Conservation (phyloP, 352 stramenopile species). For the Thalassiosira mediterranea region DNA sequence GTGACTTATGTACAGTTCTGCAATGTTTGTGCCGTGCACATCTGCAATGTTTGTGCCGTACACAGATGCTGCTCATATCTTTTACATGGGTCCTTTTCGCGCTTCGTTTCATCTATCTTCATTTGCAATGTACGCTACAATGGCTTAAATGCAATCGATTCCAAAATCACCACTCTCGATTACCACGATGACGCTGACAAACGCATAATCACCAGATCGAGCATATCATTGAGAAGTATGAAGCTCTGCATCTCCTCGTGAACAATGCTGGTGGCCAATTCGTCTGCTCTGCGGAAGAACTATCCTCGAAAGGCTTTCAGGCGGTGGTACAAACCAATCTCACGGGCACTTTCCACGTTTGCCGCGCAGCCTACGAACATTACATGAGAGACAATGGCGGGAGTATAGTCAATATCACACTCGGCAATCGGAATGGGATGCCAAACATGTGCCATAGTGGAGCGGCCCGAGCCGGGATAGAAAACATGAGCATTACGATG, state of each 20-base stretch:
- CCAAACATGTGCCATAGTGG: conserved; percentile 89
- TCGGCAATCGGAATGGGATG: conserved; percentile 93
- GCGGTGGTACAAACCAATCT: conserved; percentile 92
- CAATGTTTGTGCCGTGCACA: too few species aligned
- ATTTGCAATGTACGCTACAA: too few species aligned
- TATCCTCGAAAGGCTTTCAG: conserved; percentile 90
- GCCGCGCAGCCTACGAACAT: conserved; percentile 90
- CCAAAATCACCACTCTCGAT: too few species aligned
- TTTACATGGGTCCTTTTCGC: too few species aligned
- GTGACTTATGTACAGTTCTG: too few species aligned
- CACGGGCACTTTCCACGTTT: conserved; percentile 91
- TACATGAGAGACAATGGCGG: conserved; percentile 92
- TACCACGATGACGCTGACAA: too few species aligned
- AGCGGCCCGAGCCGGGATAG: conserved; percentile 89
- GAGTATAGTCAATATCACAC: conserved; percentile 94
- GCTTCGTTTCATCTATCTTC: too few species aligned
- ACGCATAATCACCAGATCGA: too few species aligned
- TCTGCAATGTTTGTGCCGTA: too few species aligned
- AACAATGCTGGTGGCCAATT: conserved; percentile 95
- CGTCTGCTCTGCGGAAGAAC: conserved; percentile 87
- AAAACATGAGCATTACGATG: conserved; percentile 93
- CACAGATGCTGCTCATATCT: too few species aligned
- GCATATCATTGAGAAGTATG: conserved; percentile 85
- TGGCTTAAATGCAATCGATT: too few species aligned
- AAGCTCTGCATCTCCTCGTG: conserved; percentile 90